Evolutionary conservation across 2,329 filamentous ascomycete genomes (phyloP).

Genomic region (Clarireedia hainanense): DNA sequence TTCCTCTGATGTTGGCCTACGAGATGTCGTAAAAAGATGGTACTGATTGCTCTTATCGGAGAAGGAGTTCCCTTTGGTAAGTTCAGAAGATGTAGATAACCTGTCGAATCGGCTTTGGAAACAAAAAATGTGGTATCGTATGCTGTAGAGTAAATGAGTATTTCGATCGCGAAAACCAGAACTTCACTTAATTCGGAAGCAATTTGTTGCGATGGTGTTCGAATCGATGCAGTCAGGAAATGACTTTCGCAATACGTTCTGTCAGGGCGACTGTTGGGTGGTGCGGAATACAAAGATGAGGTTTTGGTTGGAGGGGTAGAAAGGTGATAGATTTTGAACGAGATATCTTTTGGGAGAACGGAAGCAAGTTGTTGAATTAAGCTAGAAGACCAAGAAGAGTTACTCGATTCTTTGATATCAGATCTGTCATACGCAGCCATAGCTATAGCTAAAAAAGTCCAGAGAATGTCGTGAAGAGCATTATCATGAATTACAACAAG

Average conservation of each 20-base stretch:
- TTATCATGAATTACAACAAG: constrained; percentile 4
- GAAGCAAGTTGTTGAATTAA: constrained; percentile 25
- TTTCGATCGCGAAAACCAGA: constrained; percentile 75
- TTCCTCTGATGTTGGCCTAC: constrained; percentile 57
- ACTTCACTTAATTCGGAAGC: constrained; percentile 34
- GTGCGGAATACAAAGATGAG: constrained; percentile 70
- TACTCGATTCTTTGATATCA: constrained; percentile 17
- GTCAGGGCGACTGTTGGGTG: constrained; percentile 63
- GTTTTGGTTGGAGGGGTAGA: constrained; percentile 74
- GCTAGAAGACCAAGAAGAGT: constrained; percentile 14
- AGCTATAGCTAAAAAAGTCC: constrained; percentile 21
- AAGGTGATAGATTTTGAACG: constrained; percentile 73
- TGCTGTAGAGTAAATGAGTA: constrained; percentile 78
- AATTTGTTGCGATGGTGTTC: constrained; percentile 16
- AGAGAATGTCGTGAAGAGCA: constrained; percentile 8
- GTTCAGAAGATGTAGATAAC: constrained; percentile 64
- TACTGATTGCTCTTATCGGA: constrained; percentile 66
- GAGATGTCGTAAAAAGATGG: constrained; percentile 69
- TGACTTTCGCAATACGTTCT: constrained; percentile 83
- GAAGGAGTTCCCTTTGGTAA: constrained; percentile 57
- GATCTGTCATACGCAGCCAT: constrained; percentile 26
- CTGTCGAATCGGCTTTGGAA: constrained; percentile 94
- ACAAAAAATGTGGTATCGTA: constrained; percentile 84
- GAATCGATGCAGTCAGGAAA: constrained; percentile 55
- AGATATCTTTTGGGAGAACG: constrained; percentile 43